These are phyloP conservation scores for Triticum timopheevii DNA, from an alignment of 176 grass and related monocot species.

Conservation along the genomic window DNA sequence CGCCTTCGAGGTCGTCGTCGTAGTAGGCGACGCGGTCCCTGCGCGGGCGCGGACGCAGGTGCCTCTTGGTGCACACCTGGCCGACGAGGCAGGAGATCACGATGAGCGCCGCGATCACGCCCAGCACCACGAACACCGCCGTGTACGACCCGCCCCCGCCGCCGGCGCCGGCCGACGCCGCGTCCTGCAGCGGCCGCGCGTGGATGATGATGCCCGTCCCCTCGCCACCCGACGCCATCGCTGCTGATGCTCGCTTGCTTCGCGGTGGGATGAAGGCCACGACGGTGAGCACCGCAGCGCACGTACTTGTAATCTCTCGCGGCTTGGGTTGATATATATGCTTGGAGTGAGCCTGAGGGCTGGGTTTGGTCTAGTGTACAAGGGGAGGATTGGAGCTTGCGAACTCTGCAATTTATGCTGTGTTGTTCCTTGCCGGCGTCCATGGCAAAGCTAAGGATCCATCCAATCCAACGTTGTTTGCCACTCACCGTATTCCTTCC, in stretches of 20 bases:
- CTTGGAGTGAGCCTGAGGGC: constrained; percentile 39
- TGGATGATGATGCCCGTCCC: constrained; percentile 21
- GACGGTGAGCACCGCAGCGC: background rate
- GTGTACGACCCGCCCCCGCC: constrained; percentile 52
- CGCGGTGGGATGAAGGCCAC: background rate
- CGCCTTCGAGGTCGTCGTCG: constrained; percentile 57
- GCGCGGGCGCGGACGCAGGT: constrained; percentile 53
- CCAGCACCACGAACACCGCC: constrained; percentile 68
- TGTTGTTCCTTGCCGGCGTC: background rate
- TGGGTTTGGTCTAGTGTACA: background rate
- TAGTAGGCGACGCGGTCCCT: constrained; percentile 57
- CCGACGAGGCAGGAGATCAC: constrained; percentile 73
- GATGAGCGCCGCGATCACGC: constrained; percentile 61
- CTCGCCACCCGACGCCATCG: background rate
- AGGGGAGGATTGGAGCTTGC: constrained; percentile 33
- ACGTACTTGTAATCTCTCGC: background rate
- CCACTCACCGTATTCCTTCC: background rate
- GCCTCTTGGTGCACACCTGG: constrained; percentile 56
- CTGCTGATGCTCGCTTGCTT: background rate
- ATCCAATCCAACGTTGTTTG: background rate
- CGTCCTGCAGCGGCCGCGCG: background rate
- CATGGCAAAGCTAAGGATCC: constrained; percentile 22
- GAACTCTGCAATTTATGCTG: background rate
- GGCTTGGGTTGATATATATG: background rate
- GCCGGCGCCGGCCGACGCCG: background rate